Conservation (phyloP, 139 green algal genomes). For the Micractinium conductrix region DNA sequence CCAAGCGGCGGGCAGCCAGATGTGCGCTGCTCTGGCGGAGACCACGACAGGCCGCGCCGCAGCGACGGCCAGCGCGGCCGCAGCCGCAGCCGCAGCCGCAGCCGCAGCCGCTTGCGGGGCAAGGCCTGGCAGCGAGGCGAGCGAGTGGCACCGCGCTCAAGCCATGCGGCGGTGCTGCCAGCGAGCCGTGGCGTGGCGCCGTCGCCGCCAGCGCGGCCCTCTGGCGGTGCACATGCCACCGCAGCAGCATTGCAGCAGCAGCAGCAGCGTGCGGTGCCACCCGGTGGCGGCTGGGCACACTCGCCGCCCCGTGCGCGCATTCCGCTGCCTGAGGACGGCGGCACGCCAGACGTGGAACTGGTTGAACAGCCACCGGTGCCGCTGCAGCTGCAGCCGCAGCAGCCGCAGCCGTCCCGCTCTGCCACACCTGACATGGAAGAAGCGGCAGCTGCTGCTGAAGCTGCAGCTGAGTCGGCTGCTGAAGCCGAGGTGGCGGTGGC, state of each 20-base stretch:
- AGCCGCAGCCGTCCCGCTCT: background rate
- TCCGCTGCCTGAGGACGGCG: background rate
- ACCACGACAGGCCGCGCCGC: background rate
- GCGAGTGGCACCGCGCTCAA: too few relatives aligned
- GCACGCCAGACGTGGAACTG: background rate
- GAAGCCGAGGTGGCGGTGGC: too few relatives aligned
- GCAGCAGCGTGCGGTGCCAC: background rate
- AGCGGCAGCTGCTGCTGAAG: too few relatives aligned
- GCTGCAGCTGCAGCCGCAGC: background rate
- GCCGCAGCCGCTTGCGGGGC: background rate
- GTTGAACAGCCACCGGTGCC: background rate
- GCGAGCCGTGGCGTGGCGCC: too few relatives aligned
- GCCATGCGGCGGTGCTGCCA: too few relatives aligned
- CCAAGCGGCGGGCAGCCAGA: too few relatives aligned
- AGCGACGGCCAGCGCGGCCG: background rate
- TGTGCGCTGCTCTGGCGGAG: too few relatives aligned
- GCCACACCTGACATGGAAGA: background rate
- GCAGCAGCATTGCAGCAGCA: background rate
- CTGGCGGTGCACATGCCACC: background rate
- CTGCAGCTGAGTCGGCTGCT: too few relatives aligned
- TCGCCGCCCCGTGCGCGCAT: background rate
- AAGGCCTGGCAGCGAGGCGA: background rate
- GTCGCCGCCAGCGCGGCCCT: background rate
- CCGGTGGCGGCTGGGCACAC: background rate
- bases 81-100: background rate